Evolutionary conservation across 192 early-diverging fungal genomes (phyloP), one percentile per base, ranked within the genome.

Genomic region (Mortierella antarctica): DNA sequence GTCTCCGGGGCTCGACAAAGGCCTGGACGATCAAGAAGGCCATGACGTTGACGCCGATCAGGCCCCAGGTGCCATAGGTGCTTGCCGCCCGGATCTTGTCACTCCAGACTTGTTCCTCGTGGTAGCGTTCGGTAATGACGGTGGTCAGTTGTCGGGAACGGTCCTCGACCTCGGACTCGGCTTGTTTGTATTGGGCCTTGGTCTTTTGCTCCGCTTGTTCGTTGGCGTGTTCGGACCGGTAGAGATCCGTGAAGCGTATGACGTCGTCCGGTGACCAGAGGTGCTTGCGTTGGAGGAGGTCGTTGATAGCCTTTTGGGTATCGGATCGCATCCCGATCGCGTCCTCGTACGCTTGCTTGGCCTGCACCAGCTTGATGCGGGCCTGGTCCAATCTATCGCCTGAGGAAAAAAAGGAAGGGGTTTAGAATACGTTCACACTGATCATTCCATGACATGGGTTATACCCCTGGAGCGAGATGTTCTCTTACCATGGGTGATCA

Each of bases 21-120:
- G 90, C 89, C 60, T 95, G 93, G 0, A 93, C 91, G 52, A 90
- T 63, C 17, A 93, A 80, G 77, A 93, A 87, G 15, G 92, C 85
- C 41, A 91, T 46, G 7, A 93, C 62, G 59, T 95, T 93, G 48
- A 90, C 75, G n/a, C 82, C 81, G 5, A 77, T 57, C 21, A 70
- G 92, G 21, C 91, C 90, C 91, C 90, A 93, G 0, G 93, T 93
- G 39, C 89, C 92, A 53, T 93, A 94, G 7, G 91, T 93, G 66
- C 86, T 89, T 14, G 90, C 91, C 13, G 89, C 86, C 15, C 93
- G 90, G 58, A 95, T 95, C 84, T 95, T 95, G 83, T 95, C 93
- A 78, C 92, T 93, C 93, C 93, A 95, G 31, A 95, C 80, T 67
- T 95, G 93, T 55, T 95, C 93, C 73, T 93, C 93, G 60, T 95